Evolutionary conservation across 768 basidiomycete species (phyloP), one percentile per base, ranked within the genome.

Genomic region (Exsudoporus frostii): DNA sequence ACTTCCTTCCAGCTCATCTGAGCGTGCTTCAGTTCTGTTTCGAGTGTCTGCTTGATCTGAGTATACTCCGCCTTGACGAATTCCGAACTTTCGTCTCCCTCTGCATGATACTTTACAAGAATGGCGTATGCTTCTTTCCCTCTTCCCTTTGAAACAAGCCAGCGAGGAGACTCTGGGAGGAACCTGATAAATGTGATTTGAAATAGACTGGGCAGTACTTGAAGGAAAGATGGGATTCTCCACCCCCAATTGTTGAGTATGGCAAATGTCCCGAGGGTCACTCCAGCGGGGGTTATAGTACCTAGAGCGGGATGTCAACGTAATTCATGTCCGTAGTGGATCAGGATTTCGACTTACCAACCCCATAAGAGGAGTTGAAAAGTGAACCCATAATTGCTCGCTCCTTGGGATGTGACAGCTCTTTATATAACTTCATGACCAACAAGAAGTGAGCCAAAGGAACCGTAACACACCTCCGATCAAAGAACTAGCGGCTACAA

Each of bases 111-210:
- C 51, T 81, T 80, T 6, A 70, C 75, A 15, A 84, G 71, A 32
- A 80, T 72, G 1, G 65, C 69, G 38, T 65, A 67, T 0, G 81
- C 82, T 51, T 83, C 79, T 0, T 74, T 73, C 2, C 66, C 65
- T 20, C 81, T 75, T 25, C 82, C 83, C 48, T 77, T 79, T 4
- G 81, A 78, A 32, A 85, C 71, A 4, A 86, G 73, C 83, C 83
- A 85, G 39, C 81, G 76, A 15, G 84, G 84, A 2, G 82, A 84
- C 61, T 86, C 84, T 8, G 84, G 83, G 17, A 85, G 70, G 59
- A 80, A 79, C 60, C 64, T 76, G 50, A 84, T 72, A 66, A 85
- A 81, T n/a, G 57, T 52, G 32, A 85, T 64, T 56, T 85, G 84
- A 20, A 84, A 63, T 8, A 73, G 27, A 54, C 76, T 78, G 2